Percentiles rank a stretch among this genome's conserved stretches.
Evolutionary conservation across 306 rosid genomes (phyloP).

Genomic region (Prunus padus): DNA sequence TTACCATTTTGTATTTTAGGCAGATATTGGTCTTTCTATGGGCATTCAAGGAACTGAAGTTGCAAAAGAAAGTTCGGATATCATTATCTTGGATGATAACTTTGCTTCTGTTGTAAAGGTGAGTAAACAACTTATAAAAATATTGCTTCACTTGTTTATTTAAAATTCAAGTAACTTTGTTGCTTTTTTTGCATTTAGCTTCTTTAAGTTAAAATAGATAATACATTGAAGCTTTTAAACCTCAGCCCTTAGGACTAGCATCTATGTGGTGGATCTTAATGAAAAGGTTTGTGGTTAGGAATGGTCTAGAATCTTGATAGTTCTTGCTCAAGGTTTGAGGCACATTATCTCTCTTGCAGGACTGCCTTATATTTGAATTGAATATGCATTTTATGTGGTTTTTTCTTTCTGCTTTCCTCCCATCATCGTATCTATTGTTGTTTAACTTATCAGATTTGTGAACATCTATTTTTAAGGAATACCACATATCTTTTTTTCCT

Average conservation of each 20-base stretch:
- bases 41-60: constrained; percentile 99
- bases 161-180: not conserved
- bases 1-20: constrained; percentile 66
- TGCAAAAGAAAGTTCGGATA: constrained; percentile 98
- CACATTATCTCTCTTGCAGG: not conserved
- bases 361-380: not conserved
- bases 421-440: no score
- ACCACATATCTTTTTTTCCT: no score
- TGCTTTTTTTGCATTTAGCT: not conserved
- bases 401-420: not conserved
- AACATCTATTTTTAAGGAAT: no score
- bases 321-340: not conserved
- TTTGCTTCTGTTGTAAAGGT: constrained; percentile 98
- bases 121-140: not conserved
- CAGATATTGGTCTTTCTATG: constrained; percentile 99
- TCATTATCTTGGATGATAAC: constrained; percentile 88
- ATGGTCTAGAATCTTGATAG: not conserved
- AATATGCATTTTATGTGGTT: not conserved
- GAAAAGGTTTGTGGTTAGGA: no score
- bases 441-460: no score
- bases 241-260: no score
- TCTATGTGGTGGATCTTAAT: not conserved
- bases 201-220: no score
- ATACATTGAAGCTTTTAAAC: no score
- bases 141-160: not conserved